Evolutionary conservation across 176 grass and related monocot species (phyloP).

Genomic region (Eremochloa ophiuroides): DNA sequence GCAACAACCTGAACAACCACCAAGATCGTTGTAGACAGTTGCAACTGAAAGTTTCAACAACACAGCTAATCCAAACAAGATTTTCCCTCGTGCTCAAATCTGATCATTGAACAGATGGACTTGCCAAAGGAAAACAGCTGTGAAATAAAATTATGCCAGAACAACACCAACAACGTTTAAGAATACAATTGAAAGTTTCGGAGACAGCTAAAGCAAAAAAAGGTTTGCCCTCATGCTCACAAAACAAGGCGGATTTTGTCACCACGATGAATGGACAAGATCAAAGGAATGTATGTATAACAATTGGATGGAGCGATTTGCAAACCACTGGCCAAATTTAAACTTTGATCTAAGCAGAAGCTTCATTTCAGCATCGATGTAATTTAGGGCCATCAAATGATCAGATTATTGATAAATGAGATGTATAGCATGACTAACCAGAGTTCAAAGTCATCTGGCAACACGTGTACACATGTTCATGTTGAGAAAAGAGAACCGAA

Average conservation of each 20-base stretch:
- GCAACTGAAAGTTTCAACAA: not conserved
- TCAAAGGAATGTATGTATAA: not conserved
- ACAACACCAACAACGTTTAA: not conserved
- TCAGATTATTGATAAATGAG: constrained; percentile 8
- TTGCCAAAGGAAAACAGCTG: not conserved
- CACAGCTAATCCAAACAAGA: not conserved
- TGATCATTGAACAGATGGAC: not conserved
- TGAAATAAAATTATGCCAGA: not conserved
- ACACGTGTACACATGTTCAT: constrained; percentile 14
- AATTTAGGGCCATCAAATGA: not conserved
- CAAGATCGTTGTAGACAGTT: not conserved
- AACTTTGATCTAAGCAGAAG: not conserved
- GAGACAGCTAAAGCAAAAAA: not conserved
- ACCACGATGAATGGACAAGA: not conserved
- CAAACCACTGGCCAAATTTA: not conserved
- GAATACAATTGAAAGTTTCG: not conserved
- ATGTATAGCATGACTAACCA: constrained; percentile 1
- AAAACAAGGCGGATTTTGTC: not conserved
- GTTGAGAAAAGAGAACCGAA: not conserved
- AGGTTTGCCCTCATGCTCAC: not conserved
- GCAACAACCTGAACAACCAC: not conserved
- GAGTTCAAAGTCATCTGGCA: not conserved
- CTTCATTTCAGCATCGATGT: not conserved
- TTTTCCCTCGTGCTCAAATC: not conserved
- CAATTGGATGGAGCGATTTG: not conserved